Evolutionary conservation across 257 asterid species (phyloP).

Genomic region (Solanum sparsipilum): DNA sequence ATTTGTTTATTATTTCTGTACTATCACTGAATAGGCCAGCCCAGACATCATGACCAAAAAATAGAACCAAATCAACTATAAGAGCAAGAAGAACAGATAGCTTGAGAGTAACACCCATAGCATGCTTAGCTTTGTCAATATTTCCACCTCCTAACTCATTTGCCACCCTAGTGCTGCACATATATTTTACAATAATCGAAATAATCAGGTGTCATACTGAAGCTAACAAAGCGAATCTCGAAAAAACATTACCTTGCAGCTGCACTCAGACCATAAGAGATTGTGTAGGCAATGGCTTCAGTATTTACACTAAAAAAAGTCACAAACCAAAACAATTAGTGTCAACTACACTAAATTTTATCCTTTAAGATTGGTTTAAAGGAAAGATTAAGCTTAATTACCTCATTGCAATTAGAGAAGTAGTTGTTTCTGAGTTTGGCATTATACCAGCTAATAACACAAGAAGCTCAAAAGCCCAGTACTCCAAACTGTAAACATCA

Average conservation of each 20-base stretch:
- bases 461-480: constrained; percentile 81
- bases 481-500: constrained; percentile 48
- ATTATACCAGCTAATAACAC: constrained; percentile 75
- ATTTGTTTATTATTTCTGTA: constrained; percentile 30
- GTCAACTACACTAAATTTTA: not conserved
- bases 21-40: constrained; percentile 55
- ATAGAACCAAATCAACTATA: constrained; percentile 24
- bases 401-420: constrained; percentile 88
- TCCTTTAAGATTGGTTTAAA: not conserved
- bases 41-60: constrained; percentile 53
- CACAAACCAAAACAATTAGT: not conserved
- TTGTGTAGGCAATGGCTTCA: constrained; percentile 33
- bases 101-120: constrained; percentile 54
- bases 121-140: constrained; percentile 48
- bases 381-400: constrained; percentile 7
- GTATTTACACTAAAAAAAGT: constrained; percentile 24
- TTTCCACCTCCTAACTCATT: constrained; percentile 76
- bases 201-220: not conserved
- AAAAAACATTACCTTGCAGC: constrained; percentile 57
- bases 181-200: not conserved
- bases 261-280: constrained; percentile 68
- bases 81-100: constrained; percentile 35
- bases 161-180: constrained; percentile 85
- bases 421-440: constrained; percentile 59
- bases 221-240: not conserved